These are phyloP conservation scores for Ascochyta fabae DNA, from an alignment of 2,329 filamentous ascomycete genomes.

Conservation along the genomic window DNA sequence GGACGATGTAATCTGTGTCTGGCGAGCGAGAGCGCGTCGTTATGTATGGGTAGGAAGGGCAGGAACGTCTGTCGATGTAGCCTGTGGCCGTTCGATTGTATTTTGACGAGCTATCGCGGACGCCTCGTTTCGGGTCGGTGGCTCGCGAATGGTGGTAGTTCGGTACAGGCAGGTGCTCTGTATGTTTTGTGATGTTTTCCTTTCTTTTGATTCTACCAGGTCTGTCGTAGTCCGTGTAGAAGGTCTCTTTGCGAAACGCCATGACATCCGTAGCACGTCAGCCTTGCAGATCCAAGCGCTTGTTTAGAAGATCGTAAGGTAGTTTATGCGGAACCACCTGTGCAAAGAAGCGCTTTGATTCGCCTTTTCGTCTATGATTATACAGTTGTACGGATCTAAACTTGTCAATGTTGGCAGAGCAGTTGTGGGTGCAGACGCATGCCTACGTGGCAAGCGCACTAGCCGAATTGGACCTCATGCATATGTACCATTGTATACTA, in stretches of 20 bases:
- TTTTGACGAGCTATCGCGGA: not conserved
- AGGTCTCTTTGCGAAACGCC: not conserved
- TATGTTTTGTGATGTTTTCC: not conserved
- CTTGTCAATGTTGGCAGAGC: not conserved
- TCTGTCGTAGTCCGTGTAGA: not conserved
- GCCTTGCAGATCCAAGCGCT: not conserved
- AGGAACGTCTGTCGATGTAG: conserved; percentile 1
- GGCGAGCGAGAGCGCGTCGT: not conserved
- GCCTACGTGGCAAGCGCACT: conserved; percentile 12
- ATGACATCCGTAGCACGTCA: not conserved
- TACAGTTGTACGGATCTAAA: not conserved
- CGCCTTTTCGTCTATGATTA: not conserved
- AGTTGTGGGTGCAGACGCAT: not conserved
- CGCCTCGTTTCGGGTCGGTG: not conserved
- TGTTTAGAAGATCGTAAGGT: not conserved
- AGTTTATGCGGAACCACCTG: not conserved
- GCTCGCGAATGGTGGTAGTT: not conserved
- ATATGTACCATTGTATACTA: not conserved
- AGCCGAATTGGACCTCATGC: conserved; percentile 5
- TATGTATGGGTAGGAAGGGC: conserved; percentile 4
- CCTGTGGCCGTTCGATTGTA: conserved; percentile 6
- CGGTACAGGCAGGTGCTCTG: not conserved
- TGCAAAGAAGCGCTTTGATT: not conserved
- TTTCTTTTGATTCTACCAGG: not conserved
- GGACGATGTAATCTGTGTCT: conserved; percentile 1